Evolutionary conservation across 495 filamentous ascomycete species (phyloP), one percentile per base, ranked within the genome.

Genomic region (Halenospora varia): DNA sequence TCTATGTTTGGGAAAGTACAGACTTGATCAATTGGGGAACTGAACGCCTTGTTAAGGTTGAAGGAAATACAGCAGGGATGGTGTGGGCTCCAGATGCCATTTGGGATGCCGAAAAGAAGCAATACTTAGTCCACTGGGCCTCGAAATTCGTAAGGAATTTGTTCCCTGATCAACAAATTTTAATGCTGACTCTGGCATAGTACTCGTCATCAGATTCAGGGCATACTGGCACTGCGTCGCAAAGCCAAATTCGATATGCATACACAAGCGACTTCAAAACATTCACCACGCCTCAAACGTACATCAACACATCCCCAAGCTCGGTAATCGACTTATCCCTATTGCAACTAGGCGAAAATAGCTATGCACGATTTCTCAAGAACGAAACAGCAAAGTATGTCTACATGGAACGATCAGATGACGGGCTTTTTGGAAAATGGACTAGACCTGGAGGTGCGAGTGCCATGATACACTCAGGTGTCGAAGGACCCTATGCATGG

Each of bases 21-120:
- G 77, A 81, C 55, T 62, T 80, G 2, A 47, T 78, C 23, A 77
- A 70, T 63, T 82, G 74, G 70, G 68, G 58, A 23, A 68, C 70
- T 23, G 77, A 82, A 62, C 66, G 77, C 11, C 57, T 82, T 8
- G 77, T 79, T 1, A 63, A 61, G 1, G 77, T 80, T 1, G 77
- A 82, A 56, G 73, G 77, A 44, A 59, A 61, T 10, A 77, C 67
- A 3, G 78, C 77, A 2, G 78, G 77, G 11, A 82, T 82, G 78
- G 78, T 82, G 0, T 82, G 78, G 77, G 77, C 77, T 11, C 78
- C 78, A 0, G 77, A 77, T 45, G 77, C 77, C 0, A 74, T 80
- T 47, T 80, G 77, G 78, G 75, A 81, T 55, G 67, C 73, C 0
- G 64, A 67, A 1, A 77, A 79, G 61, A 66, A 40, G 53, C 75